Base-by-base conservation (phyloP, 106 monocot species). In the Acorus gramineus region DNA sequence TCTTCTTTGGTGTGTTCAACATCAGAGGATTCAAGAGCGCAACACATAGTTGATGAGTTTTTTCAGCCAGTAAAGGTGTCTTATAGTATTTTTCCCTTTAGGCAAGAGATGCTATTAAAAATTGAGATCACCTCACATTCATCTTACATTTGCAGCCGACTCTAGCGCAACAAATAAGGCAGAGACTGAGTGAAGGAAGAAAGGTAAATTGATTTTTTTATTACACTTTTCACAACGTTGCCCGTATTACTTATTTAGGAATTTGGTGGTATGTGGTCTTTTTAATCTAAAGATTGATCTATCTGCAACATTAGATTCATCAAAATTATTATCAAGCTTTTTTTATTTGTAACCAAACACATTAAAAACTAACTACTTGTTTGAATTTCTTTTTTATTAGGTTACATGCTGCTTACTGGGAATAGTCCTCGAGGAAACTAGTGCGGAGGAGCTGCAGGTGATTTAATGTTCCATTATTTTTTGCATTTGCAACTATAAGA, bases 381-480 rank as follows among this genome's bases (percentile, higher is more conserved):
- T 0, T 28, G 1, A 28, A 28, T 28, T 28, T 28, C 7, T 67
- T 58, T 51, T 59, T 44, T 14, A 46, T 53, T 50, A 85, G 85
- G 81, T 79, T 7, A 85, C 85, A 48, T 81, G 81, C 59, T 67
- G 62, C 53, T 76, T 85, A 46, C 68, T 78, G 55, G 85, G 85
- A 66, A 70, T 85, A 69, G 69, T 85, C 49, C 69, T 85, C 56
- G 78, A 81, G 66, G 81, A 85, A 69, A 79, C 78, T 28, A 78
- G 56, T 50, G 78, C 85, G 62, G 85, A 85, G 67, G 85, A 85
- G 62, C 85, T 85, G 56, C 85, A 76, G 81, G 85, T 85, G 14
- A 44, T 61, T 53, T 43, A 64, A 11, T 9, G 55, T 64, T 47
- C 11, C 45, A 14, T 53, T 66, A n/a, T 66, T 61, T 7, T 7